Base-by-base conservation (phyloP, 257 asterid genomes). In the Solanum lycopersicoides region DNA sequence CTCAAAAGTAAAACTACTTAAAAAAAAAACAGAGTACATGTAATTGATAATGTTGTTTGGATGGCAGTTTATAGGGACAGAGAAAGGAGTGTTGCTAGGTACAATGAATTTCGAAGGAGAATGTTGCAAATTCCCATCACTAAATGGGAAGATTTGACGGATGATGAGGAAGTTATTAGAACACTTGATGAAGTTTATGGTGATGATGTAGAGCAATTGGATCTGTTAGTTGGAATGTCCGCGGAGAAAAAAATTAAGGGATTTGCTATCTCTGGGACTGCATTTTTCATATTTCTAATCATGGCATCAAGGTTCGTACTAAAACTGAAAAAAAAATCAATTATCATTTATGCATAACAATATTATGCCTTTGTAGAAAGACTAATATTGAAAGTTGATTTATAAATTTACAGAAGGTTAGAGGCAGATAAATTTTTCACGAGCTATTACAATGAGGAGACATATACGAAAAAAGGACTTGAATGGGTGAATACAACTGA, bases 401-500 rank as follows among this genome's bases (percentile, higher is more conserved):
- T 28, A 0, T 2, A 30, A 28, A 45, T 25, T 3, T 85, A 44
- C 88, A 93, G 97, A 94, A 92, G 98, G 83, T 72, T 93, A 32
- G 96, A 93, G 89, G 94, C 93, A 8, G 95, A 93, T 12, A 90
- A 92, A 74, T 92, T 89, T 44, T 94, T 94, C 89, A 94, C 96
- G 0, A 91, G 93, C 75, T 87, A 91, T 68, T 94, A 87, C 91
- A 94, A 91, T 3, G 95, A 94, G 47, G 91, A 91, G 47, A 91
- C 86, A 1, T 94, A 94, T 90, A 93, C 95, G 0, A 90, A 93
- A 92, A 93, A 84, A 59, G 96, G 98, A 4, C 53, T 94, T 50
- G 89, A 92, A 65, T 93, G 96, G 98, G 96, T 94, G 56, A 93
- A 92, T 87, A 92, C 92, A 10, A 93, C 95, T 0, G 96, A 94